A percentile compares a stretch with the other conserved stretches of the same genome.
Evolutionary conservation across 495 filamentous ascomycete genomes (phyloP).

Genomic region (Staphylotrichum tortipilum): DNA sequence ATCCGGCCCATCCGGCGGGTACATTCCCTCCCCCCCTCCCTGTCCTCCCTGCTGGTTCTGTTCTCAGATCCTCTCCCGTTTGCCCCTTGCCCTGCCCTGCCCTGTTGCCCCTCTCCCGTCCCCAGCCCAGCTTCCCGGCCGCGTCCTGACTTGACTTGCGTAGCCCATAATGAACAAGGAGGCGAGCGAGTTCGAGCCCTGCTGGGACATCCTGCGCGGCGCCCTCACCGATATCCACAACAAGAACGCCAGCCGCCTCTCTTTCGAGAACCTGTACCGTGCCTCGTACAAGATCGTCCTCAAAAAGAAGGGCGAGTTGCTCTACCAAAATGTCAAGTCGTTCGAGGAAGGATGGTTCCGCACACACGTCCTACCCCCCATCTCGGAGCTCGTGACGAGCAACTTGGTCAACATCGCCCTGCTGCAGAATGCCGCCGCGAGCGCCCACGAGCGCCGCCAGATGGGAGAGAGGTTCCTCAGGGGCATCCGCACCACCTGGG

Average conservation of each 20-base stretch:
- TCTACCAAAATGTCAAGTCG: conserved; percentile 69
- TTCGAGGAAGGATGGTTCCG: conserved; percentile 77
- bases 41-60: too few relatives aligned
- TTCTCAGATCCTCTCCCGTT: too few relatives aligned
- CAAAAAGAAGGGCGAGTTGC: conserved; percentile 71
- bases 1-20: conserved; percentile 21
- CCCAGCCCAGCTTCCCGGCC: too few relatives aligned
- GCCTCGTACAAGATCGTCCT: conserved; percentile 94
- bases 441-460: conserved; percentile 62
- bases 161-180: conserved; percentile 24
- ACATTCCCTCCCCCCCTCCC: too few relatives aligned
- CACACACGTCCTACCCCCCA: conserved; percentile 53
- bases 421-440: conserved; percentile 42
- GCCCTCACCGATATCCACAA: conserved; percentile 82
- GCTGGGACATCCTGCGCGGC: conserved; percentile 64
- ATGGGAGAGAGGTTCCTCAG: conserved; percentile 79
- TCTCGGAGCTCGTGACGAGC: conserved; percentile 53
- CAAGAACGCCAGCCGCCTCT: conserved; percentile 81
- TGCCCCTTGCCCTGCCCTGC: too few relatives aligned
- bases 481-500: conserved; percentile 68
- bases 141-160: too few relatives aligned
- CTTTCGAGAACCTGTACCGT: conserved; percentile 93
- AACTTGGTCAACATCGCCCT: conserved; percentile 45
- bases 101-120: too few relatives aligned
- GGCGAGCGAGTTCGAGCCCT: conserved; percentile 60